Evolutionary conservation across 139 green algal species (phyloP), one percentile per base, ranked within the genome.

Genomic region (Tetradesmus obliquus): DNA sequence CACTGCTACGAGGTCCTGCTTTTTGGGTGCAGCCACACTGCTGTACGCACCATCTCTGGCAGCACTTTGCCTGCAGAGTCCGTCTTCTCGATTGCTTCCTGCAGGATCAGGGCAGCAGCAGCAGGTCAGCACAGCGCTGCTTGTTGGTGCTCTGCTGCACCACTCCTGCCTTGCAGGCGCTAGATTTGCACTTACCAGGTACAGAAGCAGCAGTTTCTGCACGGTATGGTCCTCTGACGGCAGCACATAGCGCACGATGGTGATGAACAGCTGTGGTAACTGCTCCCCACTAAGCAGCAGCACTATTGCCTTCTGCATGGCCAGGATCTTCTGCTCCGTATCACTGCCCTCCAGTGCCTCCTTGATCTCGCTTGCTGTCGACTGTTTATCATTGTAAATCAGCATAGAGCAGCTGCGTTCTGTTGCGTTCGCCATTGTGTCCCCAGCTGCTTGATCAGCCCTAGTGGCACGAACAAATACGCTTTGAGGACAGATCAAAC

Each of bases 71-170:
- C 98, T 19, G 94, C 60, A 0, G 96, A 84, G 79, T 99, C 98
- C 20, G 97, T 99, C 95, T 99, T 99, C 92, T 99, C 97, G 54
- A 99, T 99, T 1, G 98, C 99, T 91, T 99, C 98, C 96, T 99
- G 96, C 87, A 92, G 22, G 20, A 55, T 19, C 51, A 80, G 5
- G 79, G 55, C 55, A 32, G 55, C 82, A 87, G 22, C 17, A 71
- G 20, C 17, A 72, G 82, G 55, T 57, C 19, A 72, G 20, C 7
- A 60, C 24, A 55, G n/a, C 12, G 24, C 8, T 60, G 51, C 53
- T 86, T 4, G 54, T 55, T 60, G 86, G 12, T 90, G 53, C 86
- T 60, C 12, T 55, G 53, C 45, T 85, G 79, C 51, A 24, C 9
- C 51, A n/a, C 66, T 71, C 60, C 15, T 76, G 66, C 66, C 69